A percentile compares a stretch with the other conserved stretches of the same genome.
These are phyloP conservation scores for Ascocoryne sarcoides DNA, from an alignment of 2,329 filamentous ascomycete species.

Conservation along the genomic window DNA sequence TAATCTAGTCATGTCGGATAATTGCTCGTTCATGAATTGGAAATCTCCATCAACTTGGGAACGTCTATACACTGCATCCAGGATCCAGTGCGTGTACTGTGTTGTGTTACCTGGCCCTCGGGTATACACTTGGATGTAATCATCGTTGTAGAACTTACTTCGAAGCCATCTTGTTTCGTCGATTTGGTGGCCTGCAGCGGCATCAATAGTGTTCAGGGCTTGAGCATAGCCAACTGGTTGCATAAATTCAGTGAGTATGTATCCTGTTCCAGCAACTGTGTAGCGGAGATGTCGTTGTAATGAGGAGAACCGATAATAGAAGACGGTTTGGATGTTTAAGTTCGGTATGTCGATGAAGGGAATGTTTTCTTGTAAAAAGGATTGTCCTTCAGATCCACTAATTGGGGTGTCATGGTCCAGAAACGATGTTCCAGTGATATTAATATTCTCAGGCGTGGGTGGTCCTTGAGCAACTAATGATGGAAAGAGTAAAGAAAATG, in stretches of 20 bases:
- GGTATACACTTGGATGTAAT: constrained; percentile 33
- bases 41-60: constrained; percentile 33
- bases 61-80: constrained; percentile 29
- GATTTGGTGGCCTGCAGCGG: constrained; percentile 33
- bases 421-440: no score
- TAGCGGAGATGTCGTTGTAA: constrained; percentile 35
- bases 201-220: constrained; percentile 27
- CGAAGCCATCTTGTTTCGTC: constrained; percentile 34
- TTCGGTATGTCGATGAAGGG: constrained; percentile 37
- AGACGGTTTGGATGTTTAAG: constrained; percentile 34
- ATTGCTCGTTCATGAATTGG: constrained; percentile 30
- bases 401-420: constrained; percentile 20
- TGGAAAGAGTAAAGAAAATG: no score
- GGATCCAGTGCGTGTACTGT: constrained; percentile 33
- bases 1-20: constrained; percentile 33
- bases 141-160: constrained; percentile 31
- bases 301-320: constrained; percentile 37
- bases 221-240: constrained; percentile 32
- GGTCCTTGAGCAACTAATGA: no score
- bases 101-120: constrained; percentile 31
- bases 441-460: no score
- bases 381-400: constrained; percentile 13
- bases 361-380: constrained; percentile 32
- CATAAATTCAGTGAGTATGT: constrained; percentile 36
- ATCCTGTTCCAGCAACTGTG: constrained; percentile 33